These are phyloP conservation scores for Ascochyta lentis DNA, from an alignment of 2,329 filamentous ascomycete genomes.

Conservation along the genomic window DNA sequence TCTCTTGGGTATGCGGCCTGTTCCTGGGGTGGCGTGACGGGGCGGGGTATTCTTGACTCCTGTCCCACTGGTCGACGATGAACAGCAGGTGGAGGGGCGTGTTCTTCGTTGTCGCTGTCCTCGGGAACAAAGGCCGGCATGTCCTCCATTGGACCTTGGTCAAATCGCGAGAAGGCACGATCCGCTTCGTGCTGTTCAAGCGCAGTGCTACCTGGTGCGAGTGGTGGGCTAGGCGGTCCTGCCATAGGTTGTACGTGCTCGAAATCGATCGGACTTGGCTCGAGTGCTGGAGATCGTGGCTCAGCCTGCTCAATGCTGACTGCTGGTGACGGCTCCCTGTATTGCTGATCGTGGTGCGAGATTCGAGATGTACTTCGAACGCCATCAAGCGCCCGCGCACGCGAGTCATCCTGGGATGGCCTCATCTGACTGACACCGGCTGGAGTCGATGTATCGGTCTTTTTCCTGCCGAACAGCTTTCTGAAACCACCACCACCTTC, in stretches of 20 bases:
- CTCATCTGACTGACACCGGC: slow-evolving; percentile 19
- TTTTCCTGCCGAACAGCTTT: slow-evolving; percentile 51
- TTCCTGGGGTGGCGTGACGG: slow-evolving; percentile 25
- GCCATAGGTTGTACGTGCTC: slow-evolving; percentile 1
- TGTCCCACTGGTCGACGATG: slow-evolving; percentile 29
- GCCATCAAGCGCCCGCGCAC: slow-evolving; percentile 27
- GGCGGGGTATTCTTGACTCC: slow-evolving; percentile 18
- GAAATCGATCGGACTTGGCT: slow-evolving; percentile 28
- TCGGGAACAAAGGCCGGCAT: slow-evolving; percentile 81
- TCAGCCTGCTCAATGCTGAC: slow-evolving; percentile 30
- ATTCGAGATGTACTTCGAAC: slow-evolving; percentile 35
- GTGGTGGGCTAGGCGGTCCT: slow-evolving; percentile 54
- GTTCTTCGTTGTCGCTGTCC: slow-evolving; percentile 42
- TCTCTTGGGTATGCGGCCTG: slow-evolving; percentile 32
- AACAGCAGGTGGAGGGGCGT: slow-evolving; percentile 26
- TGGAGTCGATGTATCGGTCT: slow-evolving; percentile 32
- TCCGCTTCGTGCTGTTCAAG: slow-evolving; percentile 65
- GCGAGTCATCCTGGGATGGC: slow-evolving; percentile 27
- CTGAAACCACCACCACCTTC: slow-evolving; percentile 47
- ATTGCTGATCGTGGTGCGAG: slow-evolving; percentile 29
- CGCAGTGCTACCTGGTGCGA: slow-evolving; percentile 66
- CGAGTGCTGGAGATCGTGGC: slow-evolving; percentile 32
- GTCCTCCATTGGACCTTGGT: slow-evolving; percentile 86
- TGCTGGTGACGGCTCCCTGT: slow-evolving; percentile 36
- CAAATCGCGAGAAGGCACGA: slow-evolving; percentile 72